A percentile compares a stretch with the other conserved stretches of the same genome.
phyloP scores from a whole-genome alignment of 2,329 filamentous ascomycete species.

The Diaporthe caulivora region DNA sequence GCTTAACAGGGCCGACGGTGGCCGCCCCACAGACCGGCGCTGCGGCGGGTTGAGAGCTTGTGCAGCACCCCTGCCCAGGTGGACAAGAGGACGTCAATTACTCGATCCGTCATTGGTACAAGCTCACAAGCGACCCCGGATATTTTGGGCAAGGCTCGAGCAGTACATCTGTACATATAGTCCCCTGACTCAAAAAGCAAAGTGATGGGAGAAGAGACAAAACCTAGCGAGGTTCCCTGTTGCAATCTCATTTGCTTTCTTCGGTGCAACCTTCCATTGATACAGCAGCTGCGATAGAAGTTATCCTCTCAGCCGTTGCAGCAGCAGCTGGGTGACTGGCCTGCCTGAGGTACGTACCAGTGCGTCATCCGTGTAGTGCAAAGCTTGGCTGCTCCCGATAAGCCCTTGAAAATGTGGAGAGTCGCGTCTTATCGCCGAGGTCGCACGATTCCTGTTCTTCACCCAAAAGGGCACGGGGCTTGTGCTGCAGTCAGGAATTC shows the following conservation, averaged over 20 bases:
- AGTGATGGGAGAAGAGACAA: no score
- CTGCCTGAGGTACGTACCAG: constrained; percentile 29
- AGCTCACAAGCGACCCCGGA: not conserved
- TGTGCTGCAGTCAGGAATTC: not conserved
- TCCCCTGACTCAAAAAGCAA: no score
- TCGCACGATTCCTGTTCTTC: not conserved
- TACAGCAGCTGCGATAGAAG: not conserved
- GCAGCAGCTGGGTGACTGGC: not conserved
- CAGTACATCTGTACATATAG: not conserved
- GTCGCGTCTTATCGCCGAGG: constrained; percentile 25
- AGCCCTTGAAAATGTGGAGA: constrained; percentile 17
- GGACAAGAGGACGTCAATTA: not conserved
- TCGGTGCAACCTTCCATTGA: not conserved
- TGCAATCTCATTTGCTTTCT: not conserved
- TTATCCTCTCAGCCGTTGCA: not conserved
- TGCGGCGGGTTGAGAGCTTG: constrained; percentile 18
- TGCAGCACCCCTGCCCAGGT: not conserved
- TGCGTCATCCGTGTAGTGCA: constrained; percentile 18
- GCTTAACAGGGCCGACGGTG: constrained; percentile 20
- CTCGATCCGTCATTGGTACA: constrained; percentile 5
- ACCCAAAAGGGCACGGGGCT: not conserved
- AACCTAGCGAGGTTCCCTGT: not conserved
- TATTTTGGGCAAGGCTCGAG: not conserved
- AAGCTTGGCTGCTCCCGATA: constrained; percentile 1
- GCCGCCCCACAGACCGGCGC: constrained; percentile 19